Percentiles rank a stretch among this genome's conserved stretches.
These are phyloP conservation scores for Verticillium albo-atrum DNA, from an alignment of 2,329 filamentous ascomycete species.

Conservation along the genomic window DNA sequence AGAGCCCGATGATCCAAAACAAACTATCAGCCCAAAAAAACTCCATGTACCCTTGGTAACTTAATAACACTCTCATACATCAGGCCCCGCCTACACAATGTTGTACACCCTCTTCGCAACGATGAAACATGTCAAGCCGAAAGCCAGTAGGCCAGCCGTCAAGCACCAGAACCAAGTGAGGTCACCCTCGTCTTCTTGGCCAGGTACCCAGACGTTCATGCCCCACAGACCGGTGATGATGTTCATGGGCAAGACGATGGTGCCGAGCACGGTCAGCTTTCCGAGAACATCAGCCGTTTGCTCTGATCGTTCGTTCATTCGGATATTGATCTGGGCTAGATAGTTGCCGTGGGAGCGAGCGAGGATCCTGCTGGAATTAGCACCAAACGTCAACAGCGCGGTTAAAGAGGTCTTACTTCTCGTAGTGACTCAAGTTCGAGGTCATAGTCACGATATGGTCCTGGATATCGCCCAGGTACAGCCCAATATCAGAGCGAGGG, in stretches of 20 bases:
- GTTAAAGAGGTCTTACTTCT: conserved; percentile 62
- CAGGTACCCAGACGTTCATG: conserved; percentile 97
- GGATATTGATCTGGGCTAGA: conserved; percentile 97
- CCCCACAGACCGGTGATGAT: conserved; percentile 98
- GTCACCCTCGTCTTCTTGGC: conserved; percentile 75
- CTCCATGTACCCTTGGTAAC: background rate
- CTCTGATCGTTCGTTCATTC: conserved; percentile 97
- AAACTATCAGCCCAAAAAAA: background rate
- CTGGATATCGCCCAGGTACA: conserved; percentile 97
- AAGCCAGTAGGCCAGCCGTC: conserved; percentile 70
- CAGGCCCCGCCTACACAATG: conserved; percentile 52
- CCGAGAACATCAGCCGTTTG: conserved; percentile 92
- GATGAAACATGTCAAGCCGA: conserved; percentile 75
- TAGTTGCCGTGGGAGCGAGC: conserved; percentile 93
- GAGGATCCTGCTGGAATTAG: conserved; percentile 58
- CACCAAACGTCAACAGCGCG: background rate
- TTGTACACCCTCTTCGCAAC: conserved; percentile 81
- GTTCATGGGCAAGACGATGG: conserved; percentile 97
- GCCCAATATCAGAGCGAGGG: conserved; percentile 89
- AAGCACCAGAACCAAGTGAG: conserved; percentile 71
- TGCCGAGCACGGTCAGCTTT: conserved; percentile 91
- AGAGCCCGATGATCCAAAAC: too few relatives aligned
- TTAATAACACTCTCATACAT: background rate
- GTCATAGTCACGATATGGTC: conserved; percentile 99
- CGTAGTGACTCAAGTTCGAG: conserved; percentile 89